Evolutionary conservation across 441 rosid genomes (phyloP).

Genomic region (Erodium trifolium): DNA sequence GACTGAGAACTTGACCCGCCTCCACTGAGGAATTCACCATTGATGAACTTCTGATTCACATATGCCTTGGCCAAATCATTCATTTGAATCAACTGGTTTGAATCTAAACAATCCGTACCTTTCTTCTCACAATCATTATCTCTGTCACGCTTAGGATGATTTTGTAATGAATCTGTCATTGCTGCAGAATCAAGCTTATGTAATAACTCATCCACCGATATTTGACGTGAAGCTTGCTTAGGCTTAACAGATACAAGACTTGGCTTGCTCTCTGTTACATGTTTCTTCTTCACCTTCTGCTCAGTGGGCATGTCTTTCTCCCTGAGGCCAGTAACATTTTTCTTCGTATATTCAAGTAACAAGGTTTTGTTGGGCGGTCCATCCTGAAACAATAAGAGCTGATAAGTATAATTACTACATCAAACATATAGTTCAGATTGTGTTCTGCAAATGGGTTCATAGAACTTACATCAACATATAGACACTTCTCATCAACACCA

Average conservation of each 20-base stretch:
- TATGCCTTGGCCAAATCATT: conserved; percentile 54
- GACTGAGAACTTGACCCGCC: conserved; percentile 29
- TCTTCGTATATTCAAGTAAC: conserved; percentile 16
- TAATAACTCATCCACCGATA: conserved; percentile 17
- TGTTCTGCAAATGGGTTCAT: conserved; percentile 2
- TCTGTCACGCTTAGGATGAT: conserved; percentile 14
- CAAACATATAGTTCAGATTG: not conserved
- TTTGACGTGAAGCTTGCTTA: conserved; percentile 16
- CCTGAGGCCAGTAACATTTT: not conserved
- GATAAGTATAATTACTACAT: not conserved
- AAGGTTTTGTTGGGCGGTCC: conserved; percentile 15
- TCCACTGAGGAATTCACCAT: conserved; percentile 24
- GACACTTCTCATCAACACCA: conserved; percentile 30
- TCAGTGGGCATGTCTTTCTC: conserved; percentile 20
- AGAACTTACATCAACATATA: conserved; percentile 31
- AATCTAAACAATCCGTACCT: conserved; percentile 13
- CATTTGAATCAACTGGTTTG: conserved; percentile 22
- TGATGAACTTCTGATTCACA: conserved; percentile 37
- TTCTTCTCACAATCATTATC: conserved; percentile 16
- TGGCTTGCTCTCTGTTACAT: conserved; percentile 28
- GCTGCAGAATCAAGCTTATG: conserved; percentile 16
- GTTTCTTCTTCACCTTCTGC: conserved; percentile 16
- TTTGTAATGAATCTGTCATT: conserved; percentile 14
- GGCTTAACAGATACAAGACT: conserved; percentile 23
- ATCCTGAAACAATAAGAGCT: conserved; percentile 24